These are phyloP conservation scores for Neoconidiobolus thromboides DNA, from an alignment of 371 early-diverging fungal genomes.

Conservation along the genomic window DNA sequence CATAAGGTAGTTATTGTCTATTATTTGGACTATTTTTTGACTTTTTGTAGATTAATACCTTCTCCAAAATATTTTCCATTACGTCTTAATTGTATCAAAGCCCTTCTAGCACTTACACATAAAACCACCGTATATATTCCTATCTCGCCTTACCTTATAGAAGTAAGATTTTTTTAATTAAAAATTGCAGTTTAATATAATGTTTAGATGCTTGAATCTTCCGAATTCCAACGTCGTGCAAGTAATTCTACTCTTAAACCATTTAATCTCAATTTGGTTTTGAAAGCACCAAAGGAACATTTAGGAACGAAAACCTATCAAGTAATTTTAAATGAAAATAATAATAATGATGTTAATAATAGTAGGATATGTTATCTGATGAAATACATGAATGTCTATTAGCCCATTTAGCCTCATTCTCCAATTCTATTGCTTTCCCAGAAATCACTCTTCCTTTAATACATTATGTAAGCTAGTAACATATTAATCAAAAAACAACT, in stretches of 20 bases:
- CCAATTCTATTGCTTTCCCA: constrained; percentile 68
- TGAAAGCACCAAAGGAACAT: constrained; percentile 61
- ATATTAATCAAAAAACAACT: not conserved
- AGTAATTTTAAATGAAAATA: constrained; percentile 17
- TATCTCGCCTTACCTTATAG: constrained; percentile 56
- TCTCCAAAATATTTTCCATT: constrained; percentile 77
- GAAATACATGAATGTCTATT: constrained; percentile 44
- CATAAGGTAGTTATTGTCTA: constrained; percentile 16
- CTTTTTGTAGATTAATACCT: constrained; percentile 43
- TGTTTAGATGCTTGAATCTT: constrained; percentile 14
- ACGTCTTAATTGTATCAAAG: constrained; percentile 61
- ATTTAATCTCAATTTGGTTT: constrained; percentile 44
- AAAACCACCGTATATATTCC: constrained; percentile 70
- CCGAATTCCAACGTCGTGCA: constrained; percentile 30
- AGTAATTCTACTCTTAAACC: constrained; percentile 58
- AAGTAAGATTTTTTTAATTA: constrained; percentile 32
- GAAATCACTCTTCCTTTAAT: constrained; percentile 63
- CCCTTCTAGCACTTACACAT: constrained; percentile 42
- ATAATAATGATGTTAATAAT: not conserved
- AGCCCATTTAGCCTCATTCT: constrained; percentile 44
- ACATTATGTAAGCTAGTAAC: constrained; percentile 23
- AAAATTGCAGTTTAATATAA: no score
- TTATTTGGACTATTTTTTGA: not conserved
- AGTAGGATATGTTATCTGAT: constrained; percentile 50
- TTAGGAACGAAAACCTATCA: constrained; percentile 63